Base-by-base conservation (phyloP, 2,329 filamentous ascomycete species). In the Colletotrichum sp. region DNA sequence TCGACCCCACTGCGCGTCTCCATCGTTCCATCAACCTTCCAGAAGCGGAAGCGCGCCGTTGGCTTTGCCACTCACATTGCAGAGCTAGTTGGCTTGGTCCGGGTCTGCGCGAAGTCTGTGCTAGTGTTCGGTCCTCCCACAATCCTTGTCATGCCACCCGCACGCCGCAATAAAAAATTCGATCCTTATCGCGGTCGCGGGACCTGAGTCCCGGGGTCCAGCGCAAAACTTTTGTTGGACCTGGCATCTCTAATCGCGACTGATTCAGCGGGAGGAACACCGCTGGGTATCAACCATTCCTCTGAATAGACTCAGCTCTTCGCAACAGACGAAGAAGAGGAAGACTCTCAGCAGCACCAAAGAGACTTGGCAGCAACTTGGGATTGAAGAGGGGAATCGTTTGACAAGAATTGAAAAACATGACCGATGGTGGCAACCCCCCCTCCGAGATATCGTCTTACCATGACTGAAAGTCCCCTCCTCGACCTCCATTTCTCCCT, bases 11-110 rank as follows among this genome's bases (percentile, higher is more conserved):
- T 22, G 22, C 30, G 15, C 9, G 74, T 69, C 32, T 34, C 67
- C 75, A 71, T 75, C 61, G 75, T 78, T 80, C 79, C 76, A 78
- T 79, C 77, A 80, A 80, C 79, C 79, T 80, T 80, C 79, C 79
- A 80, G 76, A 80, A 80, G 52, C 57, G 79, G 79, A 74, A 77
- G 77, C 71, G 70, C 77, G 77, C 77, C 76, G 76, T 76, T 78
- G 72, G 77, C 67, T 76, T 76, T 69, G 72, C 77, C 76, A 78
- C 77, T 73, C 65, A 65, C 19, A 39, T 61, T 32, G 22, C n/a
- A 39, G 61, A 64, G 73, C 64, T 76, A 65, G 29, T 34, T 52
- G 64, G 65, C 70, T 76, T 76, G 64, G 73, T 72, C 61, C 72
- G 67, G 39, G 30, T 63, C 36, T 67, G 61, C 61, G 62, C 52